phyloP scores from a whole-genome alignment of 2,329 filamentous ascomycete species.

The Chaetomiaceae sp. region DNA sequence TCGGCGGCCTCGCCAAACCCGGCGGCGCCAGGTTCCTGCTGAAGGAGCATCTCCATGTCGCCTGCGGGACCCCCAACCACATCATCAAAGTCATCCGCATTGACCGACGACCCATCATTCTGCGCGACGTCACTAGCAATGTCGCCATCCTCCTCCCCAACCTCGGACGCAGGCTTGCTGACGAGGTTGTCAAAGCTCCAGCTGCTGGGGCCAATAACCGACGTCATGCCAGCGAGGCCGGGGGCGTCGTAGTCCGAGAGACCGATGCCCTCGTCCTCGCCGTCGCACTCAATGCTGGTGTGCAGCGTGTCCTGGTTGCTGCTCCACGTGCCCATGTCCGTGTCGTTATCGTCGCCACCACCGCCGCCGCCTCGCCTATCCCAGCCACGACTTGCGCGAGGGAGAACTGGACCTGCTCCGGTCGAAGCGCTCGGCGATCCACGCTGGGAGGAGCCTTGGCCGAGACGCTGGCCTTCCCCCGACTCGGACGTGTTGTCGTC shows the following conservation, averaged over 20 bases:
- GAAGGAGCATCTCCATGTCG: slow-evolving; percentile 30
- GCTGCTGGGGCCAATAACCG: slow-evolving; percentile 26
- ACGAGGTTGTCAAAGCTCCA: slow-evolving; percentile 47
- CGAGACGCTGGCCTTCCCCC: slow-evolving; percentile 87
- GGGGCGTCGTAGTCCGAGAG: slow-evolving; percentile 34
- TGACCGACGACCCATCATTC: slow-evolving; percentile 35
- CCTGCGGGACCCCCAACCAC: slow-evolving; percentile 24
- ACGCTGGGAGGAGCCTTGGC: slow-evolving; percentile 75
- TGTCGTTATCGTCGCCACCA: slow-evolving; percentile 22
- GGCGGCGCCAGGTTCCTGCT: slow-evolving; percentile 24
- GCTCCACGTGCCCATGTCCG: slow-evolving; percentile 20
- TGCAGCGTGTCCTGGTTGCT: slow-evolving; percentile 19
- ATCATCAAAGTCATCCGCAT: slow-evolving; percentile 23
- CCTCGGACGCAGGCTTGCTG: slow-evolving; percentile 28
- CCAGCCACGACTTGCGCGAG: slow-evolving; percentile 58
- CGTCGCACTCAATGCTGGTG: slow-evolving; percentile 26
- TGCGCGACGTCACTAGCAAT: slow-evolving; percentile 37
- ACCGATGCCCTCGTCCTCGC: slow-evolving; percentile 43
- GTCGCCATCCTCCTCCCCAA: slow-evolving; percentile 29
- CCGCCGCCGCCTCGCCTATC: slow-evolving; percentile 32
- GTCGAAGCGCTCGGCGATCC: slow-evolving; percentile 85
- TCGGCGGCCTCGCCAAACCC: slow-evolving; percentile 27
- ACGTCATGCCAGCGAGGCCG: slow-evolving; percentile 27
- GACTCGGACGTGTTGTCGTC: slow-evolving; percentile 44
- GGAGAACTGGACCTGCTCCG: slow-evolving; percentile 73